Evolutionary conservation across 805 yeast genomes (phyloP).

Genomic region (Huiozyma sinensis): DNA sequence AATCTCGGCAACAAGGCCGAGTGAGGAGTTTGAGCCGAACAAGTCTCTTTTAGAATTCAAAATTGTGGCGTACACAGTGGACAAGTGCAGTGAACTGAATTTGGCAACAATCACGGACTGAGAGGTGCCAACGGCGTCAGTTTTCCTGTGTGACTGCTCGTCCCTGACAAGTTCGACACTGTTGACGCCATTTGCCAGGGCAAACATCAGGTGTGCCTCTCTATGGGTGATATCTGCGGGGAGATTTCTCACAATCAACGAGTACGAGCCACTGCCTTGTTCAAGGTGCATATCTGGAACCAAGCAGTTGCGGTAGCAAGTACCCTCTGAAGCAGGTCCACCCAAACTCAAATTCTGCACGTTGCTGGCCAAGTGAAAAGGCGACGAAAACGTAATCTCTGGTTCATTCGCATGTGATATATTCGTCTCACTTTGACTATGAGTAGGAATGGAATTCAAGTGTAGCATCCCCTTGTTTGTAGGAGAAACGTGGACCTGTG

Average conservation of each 20-base stretch:
- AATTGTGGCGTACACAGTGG: constrained; percentile 31
- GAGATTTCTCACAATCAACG: constrained; percentile 39
- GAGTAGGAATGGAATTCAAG: constrained; percentile 2
- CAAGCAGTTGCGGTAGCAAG: background rate
- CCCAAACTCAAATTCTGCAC: constrained; percentile 11
- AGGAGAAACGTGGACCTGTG: constrained; percentile 17
- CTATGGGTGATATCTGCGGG: constrained; percentile 53
- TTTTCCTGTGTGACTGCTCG: constrained; percentile 12
- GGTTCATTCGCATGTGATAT: background rate
- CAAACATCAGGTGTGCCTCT: constrained; percentile 54
- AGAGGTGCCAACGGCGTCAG: background rate
- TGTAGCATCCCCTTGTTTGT: constrained; percentile 10
- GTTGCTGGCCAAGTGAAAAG: constrained; percentile 2
- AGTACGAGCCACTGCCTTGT: background rate
- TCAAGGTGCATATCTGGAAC: no score
- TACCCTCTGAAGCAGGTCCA: background rate
- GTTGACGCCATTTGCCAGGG: constrained; percentile 53
- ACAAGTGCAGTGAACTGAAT: constrained; percentile 34
- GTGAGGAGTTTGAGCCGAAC: constrained; percentile 37
- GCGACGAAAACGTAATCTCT: background rate
- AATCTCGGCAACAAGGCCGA: constrained; percentile 29
- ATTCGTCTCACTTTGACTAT: constrained; percentile 8
- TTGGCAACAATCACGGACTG: constrained; percentile 28
- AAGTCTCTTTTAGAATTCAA: constrained; percentile 30
- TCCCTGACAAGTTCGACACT: constrained; percentile 35